These are phyloP conservation scores for Grosmannia huntii DNA, from an alignment of 2,329 filamentous ascomycete species.

Conservation along the genomic window DNA sequence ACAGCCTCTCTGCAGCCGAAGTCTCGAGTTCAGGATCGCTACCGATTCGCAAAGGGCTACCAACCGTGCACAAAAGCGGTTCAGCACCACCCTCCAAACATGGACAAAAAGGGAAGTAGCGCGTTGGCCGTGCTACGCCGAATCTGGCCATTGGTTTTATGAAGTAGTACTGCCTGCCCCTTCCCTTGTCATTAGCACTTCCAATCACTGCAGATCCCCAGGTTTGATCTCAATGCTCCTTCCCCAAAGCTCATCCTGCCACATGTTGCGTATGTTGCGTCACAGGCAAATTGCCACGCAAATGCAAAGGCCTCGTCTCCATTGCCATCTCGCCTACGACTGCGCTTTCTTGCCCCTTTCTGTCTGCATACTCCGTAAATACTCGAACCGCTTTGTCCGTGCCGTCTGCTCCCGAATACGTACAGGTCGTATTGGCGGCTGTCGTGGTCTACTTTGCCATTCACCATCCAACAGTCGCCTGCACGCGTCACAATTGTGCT, in stretches of 20 bases:
- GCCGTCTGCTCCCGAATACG: too few species aligned
- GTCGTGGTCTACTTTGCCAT: too few species aligned
- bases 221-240: neutral
- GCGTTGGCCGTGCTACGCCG: neutral
- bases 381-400: too few species aligned
- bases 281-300: neutral
- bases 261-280: neutral
- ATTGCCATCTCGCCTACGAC: neutral
- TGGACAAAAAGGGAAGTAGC: neutral
- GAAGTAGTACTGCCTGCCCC: too few species aligned
- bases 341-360: neutral
- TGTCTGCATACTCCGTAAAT: neutral
- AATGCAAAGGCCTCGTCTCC: neutral
- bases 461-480: too few species aligned
- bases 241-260: neutral
- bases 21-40: neutral
- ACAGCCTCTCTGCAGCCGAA: neutral
- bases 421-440: too few species aligned
- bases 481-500: too few species aligned
- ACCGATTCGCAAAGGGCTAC: neutral
- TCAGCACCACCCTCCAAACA: neutral
- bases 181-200: too few species aligned
- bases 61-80: neutral
- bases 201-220: too few species aligned
- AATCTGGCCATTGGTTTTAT: too few species aligned